Percentiles rank a stretch among this genome's conserved stretches.
Conservation (phyloP, 805 yeast species). For the Maudiozyma barnettii region DNA sequence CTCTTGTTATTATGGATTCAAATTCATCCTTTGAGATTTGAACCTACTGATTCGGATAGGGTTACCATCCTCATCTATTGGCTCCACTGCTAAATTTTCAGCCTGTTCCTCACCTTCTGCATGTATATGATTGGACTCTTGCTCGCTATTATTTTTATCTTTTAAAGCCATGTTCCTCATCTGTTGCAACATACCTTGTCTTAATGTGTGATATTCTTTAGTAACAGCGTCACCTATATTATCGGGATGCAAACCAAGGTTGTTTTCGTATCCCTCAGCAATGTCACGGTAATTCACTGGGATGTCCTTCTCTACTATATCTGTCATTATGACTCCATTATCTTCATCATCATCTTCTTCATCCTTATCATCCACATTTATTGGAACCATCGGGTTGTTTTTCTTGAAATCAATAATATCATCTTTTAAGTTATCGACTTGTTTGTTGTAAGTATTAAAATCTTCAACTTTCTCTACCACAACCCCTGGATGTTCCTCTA, state of each 20-base stretch:
- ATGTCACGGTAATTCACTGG: constrained; percentile 18
- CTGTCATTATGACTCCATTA: constrained; percentile 12
- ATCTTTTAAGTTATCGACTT: constrained; percentile 31
- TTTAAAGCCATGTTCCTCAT: constrained; percentile 11
- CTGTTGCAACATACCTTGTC: constrained; percentile 40
- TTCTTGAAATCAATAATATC: constrained; percentile 20
- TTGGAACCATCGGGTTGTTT: constrained; percentile 10
- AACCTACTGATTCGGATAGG: constrained; percentile 57
- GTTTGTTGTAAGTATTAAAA: constrained; percentile 41
- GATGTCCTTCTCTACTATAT: constrained; percentile 26
- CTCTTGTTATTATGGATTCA: neutral
- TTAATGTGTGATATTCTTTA: constrained; percentile 45
- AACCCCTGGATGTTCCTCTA: constrained; percentile 42
- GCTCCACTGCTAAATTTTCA: constrained; percentile 42
- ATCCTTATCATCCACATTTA: neutral
- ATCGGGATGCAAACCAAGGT: constrained; percentile 16
- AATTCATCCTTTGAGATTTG: constrained; percentile 39
- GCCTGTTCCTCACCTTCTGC: constrained; percentile 33
- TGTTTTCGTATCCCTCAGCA: constrained; percentile 14
- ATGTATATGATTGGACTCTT: constrained; percentile 2
- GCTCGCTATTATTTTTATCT: constrained; percentile 19
- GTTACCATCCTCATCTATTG: constrained; percentile 54
- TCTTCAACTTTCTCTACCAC: constrained; percentile 46
- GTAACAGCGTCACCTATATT: constrained; percentile 41
- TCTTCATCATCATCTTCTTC: constrained; percentile 19